These are phyloP conservation scores for Penicillium sumatraense DNA, from an alignment of 2,329 filamentous ascomycete species.

Conservation along the genomic window DNA sequence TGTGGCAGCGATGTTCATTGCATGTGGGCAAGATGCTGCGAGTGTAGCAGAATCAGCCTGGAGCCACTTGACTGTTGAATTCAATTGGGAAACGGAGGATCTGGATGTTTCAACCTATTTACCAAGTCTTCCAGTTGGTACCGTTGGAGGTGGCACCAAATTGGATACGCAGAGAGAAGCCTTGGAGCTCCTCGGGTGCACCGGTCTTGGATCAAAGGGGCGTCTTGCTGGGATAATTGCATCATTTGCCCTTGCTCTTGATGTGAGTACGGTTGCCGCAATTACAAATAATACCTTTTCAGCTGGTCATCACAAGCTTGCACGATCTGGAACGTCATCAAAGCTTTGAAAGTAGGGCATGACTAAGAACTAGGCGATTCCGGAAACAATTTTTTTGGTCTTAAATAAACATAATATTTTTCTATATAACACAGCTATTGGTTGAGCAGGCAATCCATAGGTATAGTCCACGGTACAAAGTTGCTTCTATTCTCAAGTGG, in stretches of 20 bases:
- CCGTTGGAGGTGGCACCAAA: conserved; percentile 29
- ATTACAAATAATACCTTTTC: conserved; percentile 26
- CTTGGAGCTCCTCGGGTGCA: conserved; percentile 28
- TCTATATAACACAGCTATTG: no score
- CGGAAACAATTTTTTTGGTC: no score
- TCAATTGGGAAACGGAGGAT: conserved; percentile 21
- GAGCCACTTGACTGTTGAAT: conserved; percentile 27
- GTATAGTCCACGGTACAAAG: no score
- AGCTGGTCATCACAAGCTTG: conserved; percentile 19
- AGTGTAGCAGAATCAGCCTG: conserved; percentile 25
- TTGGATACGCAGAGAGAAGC: conserved; percentile 31
- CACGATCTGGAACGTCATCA: not conserved
- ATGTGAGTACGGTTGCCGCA: conserved; percentile 28
- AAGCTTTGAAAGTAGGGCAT: not conserved
- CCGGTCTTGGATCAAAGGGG: conserved; percentile 25
- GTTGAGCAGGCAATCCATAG: no score
- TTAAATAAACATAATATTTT: no score
- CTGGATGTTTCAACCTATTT: conserved; percentile 30
- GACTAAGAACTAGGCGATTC: no score
- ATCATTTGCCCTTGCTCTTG: conserved; percentile 31
- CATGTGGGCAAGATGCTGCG: conserved; percentile 30
- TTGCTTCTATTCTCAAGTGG: no score
- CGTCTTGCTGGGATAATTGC: conserved; percentile 31
- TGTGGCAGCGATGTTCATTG: conserved; percentile 29
- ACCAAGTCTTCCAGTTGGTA: conserved; percentile 32